Percentiles rank a stretch among this genome's conserved stretches.
phyloP scores from a whole-genome alignment of 2,329 filamentous ascomycete genomes.

The Aspergillus latus region DNA sequence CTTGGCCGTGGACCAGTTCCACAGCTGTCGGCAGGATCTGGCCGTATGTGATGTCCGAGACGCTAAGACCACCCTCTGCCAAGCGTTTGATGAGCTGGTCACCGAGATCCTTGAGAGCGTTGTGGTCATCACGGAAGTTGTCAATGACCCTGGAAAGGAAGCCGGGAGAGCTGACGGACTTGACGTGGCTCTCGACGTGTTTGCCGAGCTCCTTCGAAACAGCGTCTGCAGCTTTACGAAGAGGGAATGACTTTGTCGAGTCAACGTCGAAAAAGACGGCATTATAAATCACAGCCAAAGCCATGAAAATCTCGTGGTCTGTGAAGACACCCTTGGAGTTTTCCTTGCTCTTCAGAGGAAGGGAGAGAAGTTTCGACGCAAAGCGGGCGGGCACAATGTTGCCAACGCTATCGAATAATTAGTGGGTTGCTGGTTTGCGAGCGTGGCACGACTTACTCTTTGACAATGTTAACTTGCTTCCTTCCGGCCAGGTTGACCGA shows the following conservation, averaged over 20 bases:
- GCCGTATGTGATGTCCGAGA: slow-evolving; percentile 67
- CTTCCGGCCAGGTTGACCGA: slow-evolving; percentile 62
- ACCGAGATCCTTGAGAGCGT: slow-evolving; percentile 63
- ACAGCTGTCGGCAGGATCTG: slow-evolving; percentile 68
- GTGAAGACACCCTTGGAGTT: slow-evolving; percentile 54
- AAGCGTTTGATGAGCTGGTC: slow-evolving; percentile 64
- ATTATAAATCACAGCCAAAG: slow-evolving; percentile 65
- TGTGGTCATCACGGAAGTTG: slow-evolving; percentile 52
- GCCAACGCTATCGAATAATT: slow-evolving; percentile 39
- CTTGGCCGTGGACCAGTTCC: slow-evolving; percentile 69
- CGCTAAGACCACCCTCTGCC: slow-evolving; percentile 61
- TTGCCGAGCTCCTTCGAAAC: slow-evolving; percentile 60
- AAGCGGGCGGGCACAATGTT: slow-evolving; percentile 58
- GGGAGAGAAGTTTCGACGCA: slow-evolving; percentile 54
- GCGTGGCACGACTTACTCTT: slow-evolving; percentile 44
- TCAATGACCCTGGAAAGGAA: slow-evolving; percentile 56
- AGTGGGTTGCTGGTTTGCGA: not conserved
- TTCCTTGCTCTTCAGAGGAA: slow-evolving; percentile 56
- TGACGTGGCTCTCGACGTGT: slow-evolving; percentile 65
- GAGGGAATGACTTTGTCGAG: slow-evolving; percentile 63
- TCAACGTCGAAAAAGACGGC: slow-evolving; percentile 68
- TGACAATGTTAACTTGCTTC: slow-evolving; percentile 68
- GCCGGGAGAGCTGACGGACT: slow-evolving; percentile 56
- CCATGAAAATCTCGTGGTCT: slow-evolving; percentile 58
- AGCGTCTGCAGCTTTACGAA: slow-evolving; percentile 59